Evolutionary conservation across 2,329 filamentous ascomycete species (phyloP).

Genomic region (Aureobasidium sp.): DNA sequence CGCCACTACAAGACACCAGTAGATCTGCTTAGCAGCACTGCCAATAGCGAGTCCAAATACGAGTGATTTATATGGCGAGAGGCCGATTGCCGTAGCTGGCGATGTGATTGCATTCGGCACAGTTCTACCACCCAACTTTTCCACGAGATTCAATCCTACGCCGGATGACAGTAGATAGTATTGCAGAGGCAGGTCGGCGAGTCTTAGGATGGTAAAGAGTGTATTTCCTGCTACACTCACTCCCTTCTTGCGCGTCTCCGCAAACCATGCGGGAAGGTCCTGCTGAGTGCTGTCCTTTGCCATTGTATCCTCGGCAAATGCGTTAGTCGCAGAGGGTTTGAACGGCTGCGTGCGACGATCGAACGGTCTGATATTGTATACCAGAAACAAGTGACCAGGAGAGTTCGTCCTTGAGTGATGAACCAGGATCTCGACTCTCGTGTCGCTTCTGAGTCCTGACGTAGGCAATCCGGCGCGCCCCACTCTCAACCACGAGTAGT

Average conservation of each 20-base stretch:
- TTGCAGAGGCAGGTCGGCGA: conserved; percentile 21
- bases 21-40: conserved; percentile 23
- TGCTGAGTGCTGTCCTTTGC: not conserved
- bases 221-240: conserved; percentile 16
- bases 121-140: conserved; percentile 15
- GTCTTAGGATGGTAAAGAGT: conserved; percentile 18
- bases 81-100: conserved; percentile 17
- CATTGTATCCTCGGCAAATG: not conserved
- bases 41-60: conserved; percentile 22
- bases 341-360: not conserved
- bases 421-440: not conserved
- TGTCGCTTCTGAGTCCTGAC: not conserved
- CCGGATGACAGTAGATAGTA: conserved; percentile 20
- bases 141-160: conserved; percentile 5
- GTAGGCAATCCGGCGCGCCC: not conserved
- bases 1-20: conserved; percentile 22
- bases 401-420: not conserved
- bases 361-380: not conserved
- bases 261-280: conserved; percentile 16
- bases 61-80: conserved; percentile 21
- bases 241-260: conserved; percentile 16
- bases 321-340: not conserved
- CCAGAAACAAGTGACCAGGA: not conserved
- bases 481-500: not conserved
- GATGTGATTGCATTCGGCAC: conserved; percentile 11